Conservation (phyloP, 345 rosid species). For the Cardamine resedifolia region DNA sequence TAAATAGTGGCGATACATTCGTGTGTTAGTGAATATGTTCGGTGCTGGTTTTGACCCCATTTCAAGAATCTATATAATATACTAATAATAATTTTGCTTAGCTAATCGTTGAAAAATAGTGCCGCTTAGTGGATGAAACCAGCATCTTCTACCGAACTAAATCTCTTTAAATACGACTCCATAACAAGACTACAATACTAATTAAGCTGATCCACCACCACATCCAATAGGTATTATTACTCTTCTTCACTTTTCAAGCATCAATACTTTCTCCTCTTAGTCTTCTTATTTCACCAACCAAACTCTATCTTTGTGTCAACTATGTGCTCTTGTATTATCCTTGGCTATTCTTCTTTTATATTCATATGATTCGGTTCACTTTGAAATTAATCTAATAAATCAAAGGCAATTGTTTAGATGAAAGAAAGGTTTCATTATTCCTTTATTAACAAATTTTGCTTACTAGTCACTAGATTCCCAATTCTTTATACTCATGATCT, state of each 20-base stretch:
- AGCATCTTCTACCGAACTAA: constrained; percentile 34
- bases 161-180: constrained; percentile 30
- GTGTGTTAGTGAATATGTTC: constrained; percentile 22
- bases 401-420: background rate
- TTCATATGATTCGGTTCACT: background rate
- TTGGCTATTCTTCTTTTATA: background rate
- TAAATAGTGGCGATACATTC: constrained; percentile 19
- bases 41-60: constrained; percentile 27
- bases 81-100: constrained; percentile 4
- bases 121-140: constrained; percentile 26
- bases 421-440: background rate
- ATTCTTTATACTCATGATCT: background rate
- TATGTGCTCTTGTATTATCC: background rate
- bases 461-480: background rate
- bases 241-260: constrained; percentile 15
- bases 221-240: constrained; percentile 13
- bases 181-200: constrained; percentile 18
- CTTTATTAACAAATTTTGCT: background rate
- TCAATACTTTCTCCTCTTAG: background rate
- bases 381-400: background rate
- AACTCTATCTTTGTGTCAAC: background rate
- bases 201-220: constrained; percentile 20
- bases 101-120: constrained; percentile 20
- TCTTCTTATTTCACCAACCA: constrained; percentile 21
- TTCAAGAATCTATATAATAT: background rate